Conservation (phyloP, 768 basidiomycete genomes). For the Mrakia frigida region DNA sequence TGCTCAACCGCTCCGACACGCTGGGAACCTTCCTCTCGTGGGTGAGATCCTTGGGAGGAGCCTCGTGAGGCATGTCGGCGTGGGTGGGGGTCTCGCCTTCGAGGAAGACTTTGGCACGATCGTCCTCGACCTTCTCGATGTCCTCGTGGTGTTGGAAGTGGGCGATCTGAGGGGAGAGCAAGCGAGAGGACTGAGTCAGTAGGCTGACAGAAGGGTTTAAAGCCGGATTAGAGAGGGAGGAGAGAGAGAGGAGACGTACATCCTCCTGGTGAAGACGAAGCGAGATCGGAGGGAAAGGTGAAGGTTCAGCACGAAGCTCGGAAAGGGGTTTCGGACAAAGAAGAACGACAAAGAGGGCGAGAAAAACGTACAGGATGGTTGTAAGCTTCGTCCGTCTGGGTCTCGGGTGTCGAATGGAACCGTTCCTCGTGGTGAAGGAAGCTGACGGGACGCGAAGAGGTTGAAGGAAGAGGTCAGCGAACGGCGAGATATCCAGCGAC, state of each 20-base stretch:
- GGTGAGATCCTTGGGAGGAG: not conserved
- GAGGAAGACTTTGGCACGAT: conserved; percentile 25
- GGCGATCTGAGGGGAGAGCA: conserved; percentile 2
- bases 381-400: conserved; percentile 93
- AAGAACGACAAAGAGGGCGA: not conserved
- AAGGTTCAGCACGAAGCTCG: not conserved
- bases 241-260: not conserved
- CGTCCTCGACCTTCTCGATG: conserved; percentile 28
- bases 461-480: not conserved
- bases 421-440: conserved; percentile 82
- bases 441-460: conserved; percentile 29
- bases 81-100: conserved; percentile 33
- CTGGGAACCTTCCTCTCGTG: not conserved
- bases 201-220: not conserved
- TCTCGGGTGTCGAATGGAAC: conserved; percentile 93
- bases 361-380: conserved; percentile 65
- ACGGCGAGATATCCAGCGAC: too few species aligned
- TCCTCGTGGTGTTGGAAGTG: conserved; percentile 31
- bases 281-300: not conserved
- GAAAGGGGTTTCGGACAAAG: conserved; percentile 48
- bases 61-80: conserved; percentile 30
- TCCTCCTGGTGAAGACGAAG: not conserved
- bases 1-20: conserved; percentile 5
- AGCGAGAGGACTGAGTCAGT: not conserved
- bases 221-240: not conserved